Evolutionary conservation across 805 yeast species (phyloP), one percentile per base, ranked within the genome.

Genomic region (Ascoidea rubescens): DNA sequence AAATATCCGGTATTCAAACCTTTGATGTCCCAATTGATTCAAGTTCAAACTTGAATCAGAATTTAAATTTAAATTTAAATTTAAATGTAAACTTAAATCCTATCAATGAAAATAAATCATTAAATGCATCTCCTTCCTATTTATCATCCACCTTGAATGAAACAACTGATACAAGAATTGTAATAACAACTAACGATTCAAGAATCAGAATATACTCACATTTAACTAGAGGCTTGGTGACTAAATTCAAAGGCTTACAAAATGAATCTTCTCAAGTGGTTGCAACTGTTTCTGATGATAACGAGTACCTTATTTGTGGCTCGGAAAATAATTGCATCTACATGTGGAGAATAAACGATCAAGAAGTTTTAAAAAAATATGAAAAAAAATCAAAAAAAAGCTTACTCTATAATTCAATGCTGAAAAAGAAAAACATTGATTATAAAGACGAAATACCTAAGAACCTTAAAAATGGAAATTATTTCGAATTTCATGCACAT

Each of bases 311-410:
- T 5, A 73, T 89, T 6, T 73, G 85, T 5, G 96, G 96, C 0
- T 84, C 95, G 10, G 96, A 90, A 62, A 93, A 90, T 66, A 87
- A 86, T 58, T 80, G 89, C 80, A 78, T 86, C 12, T 90, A 89
- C 61, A 68, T 87, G 10, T 91, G 98, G 98, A 74, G 75, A 52
- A 64, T 74, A 7, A 56, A 62, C 28, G 67, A 64, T 47, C 62
- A 62, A 5, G 63, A 57, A 28, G 50, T 53, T 28, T 53, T 59
- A 49, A 57, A 57, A 48, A 61, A 58, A 48, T 60, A 58, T 45
- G 44, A 56, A 17, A 58, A 59, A 49, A 48, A 52, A 47, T n/a
- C 16, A 44, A 45, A 51, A 14, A n/a, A 14, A 5, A 43, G 31
- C 21, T 32, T 37, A 17, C 43, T 45, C 14, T 37, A 48, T 4